A percentile compares a stretch with the other conserved stretches of the same genome.
Conservation (phyloP, 257 asterid species). For the Coffea canephora region DNA sequence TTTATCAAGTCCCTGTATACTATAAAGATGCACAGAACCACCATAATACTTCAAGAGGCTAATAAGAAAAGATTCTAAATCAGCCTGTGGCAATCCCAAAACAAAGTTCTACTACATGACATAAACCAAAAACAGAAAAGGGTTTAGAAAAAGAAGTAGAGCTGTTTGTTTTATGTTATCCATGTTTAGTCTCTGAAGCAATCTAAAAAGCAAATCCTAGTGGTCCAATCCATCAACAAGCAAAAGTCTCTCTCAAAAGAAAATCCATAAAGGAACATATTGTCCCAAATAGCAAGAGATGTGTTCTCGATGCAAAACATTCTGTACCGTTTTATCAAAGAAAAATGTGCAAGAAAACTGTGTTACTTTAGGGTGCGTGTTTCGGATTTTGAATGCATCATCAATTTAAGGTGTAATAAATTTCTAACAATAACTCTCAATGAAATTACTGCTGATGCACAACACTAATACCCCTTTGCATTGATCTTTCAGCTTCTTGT, state of each 20-base stretch:
- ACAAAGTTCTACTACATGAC: background rate
- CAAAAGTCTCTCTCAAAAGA: background rate
- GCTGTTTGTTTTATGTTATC: background rate
- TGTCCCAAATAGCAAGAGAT: background rate
- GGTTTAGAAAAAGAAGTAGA: background rate
- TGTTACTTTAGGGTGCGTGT: background rate
- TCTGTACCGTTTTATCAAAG: background rate
- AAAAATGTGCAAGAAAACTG: background rate
- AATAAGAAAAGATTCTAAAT: background rate
- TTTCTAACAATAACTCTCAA: background rate
- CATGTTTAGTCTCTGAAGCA: background rate
- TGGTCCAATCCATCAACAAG: background rate
- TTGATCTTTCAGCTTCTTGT: background rate
- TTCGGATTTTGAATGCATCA: background rate
- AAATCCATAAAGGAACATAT: background rate
- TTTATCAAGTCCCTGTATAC: background rate
- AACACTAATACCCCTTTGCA: background rate
- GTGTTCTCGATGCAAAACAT: background rate
- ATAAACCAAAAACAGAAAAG: background rate
- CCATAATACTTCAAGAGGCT: background rate
- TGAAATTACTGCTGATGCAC: background rate
- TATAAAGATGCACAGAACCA: background rate
- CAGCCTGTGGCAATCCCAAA: background rate
- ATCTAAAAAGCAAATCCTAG: background rate
- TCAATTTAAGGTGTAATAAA: background rate